Evolutionary conservation across 169 alveolate species (phyloP).

Genomic region (Amoebophrya sp.): DNA sequence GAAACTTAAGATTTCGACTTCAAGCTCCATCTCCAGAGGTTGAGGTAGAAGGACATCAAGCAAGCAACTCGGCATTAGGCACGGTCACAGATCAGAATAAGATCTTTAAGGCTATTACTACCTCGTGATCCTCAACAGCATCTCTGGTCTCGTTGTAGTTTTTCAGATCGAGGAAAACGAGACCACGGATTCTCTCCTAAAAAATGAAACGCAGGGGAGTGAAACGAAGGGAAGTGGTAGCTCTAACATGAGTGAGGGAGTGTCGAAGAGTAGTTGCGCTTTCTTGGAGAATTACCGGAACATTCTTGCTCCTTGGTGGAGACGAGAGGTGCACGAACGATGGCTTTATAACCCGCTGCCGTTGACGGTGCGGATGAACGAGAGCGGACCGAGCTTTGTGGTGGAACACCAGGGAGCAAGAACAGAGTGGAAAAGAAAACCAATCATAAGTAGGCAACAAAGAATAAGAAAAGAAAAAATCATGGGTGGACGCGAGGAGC

Average conservation of each 20-base stretch:
- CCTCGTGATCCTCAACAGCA: too few species aligned
- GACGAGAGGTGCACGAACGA: not conserved
- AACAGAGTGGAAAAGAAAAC: not conserved
- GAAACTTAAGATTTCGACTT: too few species aligned
- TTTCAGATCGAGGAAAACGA: too few species aligned
- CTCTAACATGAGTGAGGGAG: not conserved
- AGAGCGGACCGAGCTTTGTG: not conserved
- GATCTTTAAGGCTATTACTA: too few species aligned
- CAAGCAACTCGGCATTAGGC: too few species aligned
- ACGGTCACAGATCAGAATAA: too few species aligned
- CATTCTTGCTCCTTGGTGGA: not conserved
- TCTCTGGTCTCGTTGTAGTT: too few species aligned
- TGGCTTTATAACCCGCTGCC: not conserved
- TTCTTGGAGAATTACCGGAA: not conserved
- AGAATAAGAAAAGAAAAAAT: too few species aligned
- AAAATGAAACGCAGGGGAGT: too few species aligned
- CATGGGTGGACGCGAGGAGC: not conserved
- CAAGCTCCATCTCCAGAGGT: too few species aligned
- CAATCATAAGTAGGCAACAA: not conserved
- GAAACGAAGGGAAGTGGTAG: not conserved
- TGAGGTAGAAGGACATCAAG: too few species aligned
- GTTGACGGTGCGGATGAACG: not conserved
- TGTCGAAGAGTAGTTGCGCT: not conserved
- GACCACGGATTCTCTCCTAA: too few species aligned
- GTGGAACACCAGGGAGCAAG: not conserved